phyloP scores from a whole-genome alignment of 768 basidiomycete genomes.

The Lactarius indigo region DNA sequence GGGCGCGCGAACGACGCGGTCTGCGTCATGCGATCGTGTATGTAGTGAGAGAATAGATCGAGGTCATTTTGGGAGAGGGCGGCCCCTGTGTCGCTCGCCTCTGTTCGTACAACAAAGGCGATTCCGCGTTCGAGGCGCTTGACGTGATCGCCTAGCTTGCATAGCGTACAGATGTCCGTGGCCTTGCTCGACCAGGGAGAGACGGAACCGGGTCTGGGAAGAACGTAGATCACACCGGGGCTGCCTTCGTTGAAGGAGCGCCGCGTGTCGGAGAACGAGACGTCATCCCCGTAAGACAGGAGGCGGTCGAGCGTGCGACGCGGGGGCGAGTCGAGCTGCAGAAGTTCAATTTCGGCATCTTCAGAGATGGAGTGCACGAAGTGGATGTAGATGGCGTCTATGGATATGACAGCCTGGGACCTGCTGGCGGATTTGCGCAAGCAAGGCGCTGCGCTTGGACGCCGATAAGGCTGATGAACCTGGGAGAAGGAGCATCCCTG shows the following conservation, averaged over 20 bases:
- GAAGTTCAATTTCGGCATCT: constrained; percentile 46
- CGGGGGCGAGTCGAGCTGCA: constrained; percentile 40
- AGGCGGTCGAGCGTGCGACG: constrained; percentile 62
- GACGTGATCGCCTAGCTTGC: constrained; percentile 69
- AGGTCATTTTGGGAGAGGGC: constrained; percentile 47
- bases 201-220: constrained; percentile 85
- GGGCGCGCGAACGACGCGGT: constrained; percentile 59
- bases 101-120: constrained; percentile 58
- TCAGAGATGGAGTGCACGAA: constrained; percentile 62
- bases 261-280: constrained; percentile 45
- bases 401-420: constrained; percentile 52
- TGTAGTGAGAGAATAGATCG: constrained; percentile 55
- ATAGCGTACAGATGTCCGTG: constrained; percentile 88
- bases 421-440: constrained; percentile 52
- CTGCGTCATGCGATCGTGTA: constrained; percentile 98
- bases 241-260: constrained; percentile 32
- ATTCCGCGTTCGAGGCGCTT: constrained; percentile 85
- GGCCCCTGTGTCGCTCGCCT: constrained; percentile 30
- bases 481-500: constrained; percentile 67
- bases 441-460: constrained; percentile 64
- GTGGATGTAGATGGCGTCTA: constrained; percentile 87
- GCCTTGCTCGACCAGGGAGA: constrained; percentile 99
- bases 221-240: constrained; percentile 59
- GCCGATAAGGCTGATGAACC: constrained; percentile 76
- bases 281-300: constrained; percentile 81